Conservation (phyloP, 2,329 filamentous ascomycete genomes). For the Hypoxylon sp. region DNA sequence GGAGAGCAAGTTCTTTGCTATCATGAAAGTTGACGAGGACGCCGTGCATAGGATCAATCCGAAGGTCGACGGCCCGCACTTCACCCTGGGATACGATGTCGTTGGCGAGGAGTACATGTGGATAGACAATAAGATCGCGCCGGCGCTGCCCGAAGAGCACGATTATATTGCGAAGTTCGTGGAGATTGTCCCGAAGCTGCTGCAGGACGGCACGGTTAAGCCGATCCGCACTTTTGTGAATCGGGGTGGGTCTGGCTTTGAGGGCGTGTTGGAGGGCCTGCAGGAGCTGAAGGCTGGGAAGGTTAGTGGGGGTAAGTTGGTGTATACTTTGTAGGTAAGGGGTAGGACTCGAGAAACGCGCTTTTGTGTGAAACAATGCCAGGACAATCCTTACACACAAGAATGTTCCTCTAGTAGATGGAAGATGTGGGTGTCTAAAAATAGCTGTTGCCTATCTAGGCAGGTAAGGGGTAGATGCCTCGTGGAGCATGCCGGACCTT, state of each 20-base stretch:
- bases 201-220: constrained; percentile 58
- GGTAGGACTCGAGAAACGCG: not conserved
- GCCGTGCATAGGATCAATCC: constrained; percentile 55
- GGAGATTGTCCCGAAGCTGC: constrained; percentile 53
- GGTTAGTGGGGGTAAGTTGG: constrained; percentile 62
- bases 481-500: not conserved
- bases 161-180: constrained; percentile 55
- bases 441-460: not conserved
- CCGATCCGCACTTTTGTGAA: constrained; percentile 55
- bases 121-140: not conserved
- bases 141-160: constrained; percentile 35
- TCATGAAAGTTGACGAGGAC: constrained; percentile 58
- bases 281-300: constrained; percentile 53
- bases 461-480: not conserved
- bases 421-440: not conserved
- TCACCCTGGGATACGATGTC: constrained; percentile 59
- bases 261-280: constrained; percentile 57
- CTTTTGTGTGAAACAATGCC: not conserved
- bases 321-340: constrained; percentile 58
- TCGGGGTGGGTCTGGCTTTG: constrained; percentile 51
- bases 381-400: not conserved
- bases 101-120: constrained; percentile 57
- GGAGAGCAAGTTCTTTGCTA: constrained; percentile 57
- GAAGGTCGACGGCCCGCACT: constrained; percentile 50
- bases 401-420: not conserved